Percentiles rank a stretch among this genome's conserved stretches.
Conservation (phyloP, 768 basidiomycete species). For the Peribolospora kevripleyi region DNA sequence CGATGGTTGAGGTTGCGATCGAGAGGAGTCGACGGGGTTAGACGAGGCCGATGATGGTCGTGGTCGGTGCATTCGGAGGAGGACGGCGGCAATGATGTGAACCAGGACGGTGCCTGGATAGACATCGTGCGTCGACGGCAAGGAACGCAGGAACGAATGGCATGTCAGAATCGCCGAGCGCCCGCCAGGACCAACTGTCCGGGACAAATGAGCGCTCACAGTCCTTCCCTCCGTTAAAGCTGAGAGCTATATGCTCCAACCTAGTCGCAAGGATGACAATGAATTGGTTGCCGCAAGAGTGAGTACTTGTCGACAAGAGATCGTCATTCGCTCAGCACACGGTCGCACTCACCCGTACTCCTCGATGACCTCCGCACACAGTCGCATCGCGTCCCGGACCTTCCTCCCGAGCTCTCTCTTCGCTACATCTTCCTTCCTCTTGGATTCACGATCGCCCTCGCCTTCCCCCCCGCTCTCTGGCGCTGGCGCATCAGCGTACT, state of each 20-base stretch:
- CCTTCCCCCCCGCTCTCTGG: no score
- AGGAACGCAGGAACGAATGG: not conserved
- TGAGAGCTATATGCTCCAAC: slow-evolving; percentile 44
- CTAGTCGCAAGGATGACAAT: no score
- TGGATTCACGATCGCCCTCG: no score
- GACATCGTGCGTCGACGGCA: not conserved
- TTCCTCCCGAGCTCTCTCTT: no score
- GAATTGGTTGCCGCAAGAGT: no score
- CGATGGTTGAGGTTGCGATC: slow-evolving; percentile 17
- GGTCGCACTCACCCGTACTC: no score
- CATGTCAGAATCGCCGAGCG: slow-evolving; percentile 15
- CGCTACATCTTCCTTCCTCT: no score
- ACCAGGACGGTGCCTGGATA: slow-evolving; percentile 70
- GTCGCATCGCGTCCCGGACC: no score
- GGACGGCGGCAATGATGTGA: slow-evolving; percentile 55
- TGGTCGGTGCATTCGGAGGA: slow-evolving; percentile 25
- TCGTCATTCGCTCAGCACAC: no score
- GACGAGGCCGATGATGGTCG: slow-evolving; percentile 6
- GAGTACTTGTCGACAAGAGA: no score
- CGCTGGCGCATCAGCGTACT: no score
- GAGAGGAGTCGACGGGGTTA: slow-evolving; percentile 11
- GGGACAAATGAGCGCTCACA: slow-evolving; percentile 28
- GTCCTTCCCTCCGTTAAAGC: slow-evolving; percentile 97
- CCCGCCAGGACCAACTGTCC: not conserved
- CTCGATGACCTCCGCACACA: no score